Percentiles rank a stretch among this genome's conserved stretches.
Conservation (phyloP, 345 rosid species). For the Linum usitatissimum region DNA sequence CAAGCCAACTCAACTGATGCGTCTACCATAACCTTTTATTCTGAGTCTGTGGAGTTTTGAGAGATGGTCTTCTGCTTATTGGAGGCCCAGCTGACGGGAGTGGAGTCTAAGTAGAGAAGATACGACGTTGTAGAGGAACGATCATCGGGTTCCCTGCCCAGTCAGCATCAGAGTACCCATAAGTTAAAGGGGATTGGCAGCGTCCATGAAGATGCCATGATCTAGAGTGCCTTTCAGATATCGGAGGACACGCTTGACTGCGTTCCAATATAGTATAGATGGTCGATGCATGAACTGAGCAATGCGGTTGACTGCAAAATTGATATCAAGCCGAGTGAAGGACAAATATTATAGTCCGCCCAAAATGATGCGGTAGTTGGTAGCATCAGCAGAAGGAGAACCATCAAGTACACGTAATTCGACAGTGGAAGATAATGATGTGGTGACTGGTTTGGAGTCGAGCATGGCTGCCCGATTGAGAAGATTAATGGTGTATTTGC, state of each 20-base stretch:
- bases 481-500: background rate
- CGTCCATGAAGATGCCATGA: background rate
- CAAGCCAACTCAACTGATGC: too few relatives aligned
- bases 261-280: background rate
- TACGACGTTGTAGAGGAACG: too few relatives aligned
- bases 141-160: conserved; percentile 2
- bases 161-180: background rate
- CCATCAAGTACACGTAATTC: background rate
- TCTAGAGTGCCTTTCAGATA: conserved; percentile 3
- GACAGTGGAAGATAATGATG: background rate
- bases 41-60: too few relatives aligned
- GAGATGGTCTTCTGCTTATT: too few relatives aligned
- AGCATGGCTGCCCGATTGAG: background rate
- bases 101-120: too few relatives aligned
- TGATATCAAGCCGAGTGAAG: background rate
- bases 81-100: too few relatives aligned
- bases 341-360: background rate
- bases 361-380: background rate
- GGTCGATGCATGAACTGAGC: background rate
- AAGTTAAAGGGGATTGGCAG: background rate
- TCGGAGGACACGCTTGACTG: background rate
- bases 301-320: background rate
- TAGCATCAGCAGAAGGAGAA: background rate
- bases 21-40: too few relatives aligned
- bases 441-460: background rate